A percentile compares a stretch with the other conserved stretches of the same genome.
phyloP scores from a whole-genome alignment of 2,329 filamentous ascomycete species.

The Neonectria ditissima region DNA sequence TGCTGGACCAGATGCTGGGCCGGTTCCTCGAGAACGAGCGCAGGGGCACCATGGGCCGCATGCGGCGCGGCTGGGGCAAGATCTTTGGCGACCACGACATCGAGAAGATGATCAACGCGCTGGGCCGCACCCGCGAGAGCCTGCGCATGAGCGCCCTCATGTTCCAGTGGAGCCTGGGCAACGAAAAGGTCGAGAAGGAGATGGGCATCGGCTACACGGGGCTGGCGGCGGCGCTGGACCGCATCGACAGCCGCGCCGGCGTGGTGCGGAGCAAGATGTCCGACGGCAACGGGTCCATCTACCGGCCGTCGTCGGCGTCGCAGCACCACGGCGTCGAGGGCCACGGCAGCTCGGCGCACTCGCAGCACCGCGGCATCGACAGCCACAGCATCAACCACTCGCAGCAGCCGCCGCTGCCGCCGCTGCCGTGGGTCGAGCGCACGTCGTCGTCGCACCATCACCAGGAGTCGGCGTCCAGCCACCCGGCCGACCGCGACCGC shows the following conservation, averaged over 20 bases:
- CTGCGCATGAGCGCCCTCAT: constrained; percentile 73
- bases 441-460: constrained; percentile 30
- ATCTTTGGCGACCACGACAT: constrained; percentile 73
- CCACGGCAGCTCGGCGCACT: constrained; percentile 34
- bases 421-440: constrained; percentile 43
- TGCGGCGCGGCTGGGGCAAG: constrained; percentile 72
- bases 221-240: constrained; percentile 72
- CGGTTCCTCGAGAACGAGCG: constrained; percentile 72
- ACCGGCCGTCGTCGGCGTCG: constrained; percentile 41
- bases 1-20: constrained; percentile 71
- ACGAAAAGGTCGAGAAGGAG: constrained; percentile 67
- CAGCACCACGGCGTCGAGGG: constrained; percentile 40
- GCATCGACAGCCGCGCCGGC: constrained; percentile 45
- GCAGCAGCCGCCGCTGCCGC: constrained; percentile 42
- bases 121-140: constrained; percentile 70
- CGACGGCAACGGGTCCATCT: constrained; percentile 35
- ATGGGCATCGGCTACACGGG: constrained; percentile 76
- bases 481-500: constrained; percentile 32
- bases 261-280: constrained; percentile 35
- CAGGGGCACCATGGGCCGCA: constrained; percentile 68
- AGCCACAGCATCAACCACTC: constrained; percentile 23
- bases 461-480: constrained; percentile 25
- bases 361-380: constrained; percentile 40
- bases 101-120: constrained; percentile 67
- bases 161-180: constrained; percentile 74